Base-by-base conservation (phyloP, 208 protist species). In the Kentomonas sorsogonicus region DNA sequence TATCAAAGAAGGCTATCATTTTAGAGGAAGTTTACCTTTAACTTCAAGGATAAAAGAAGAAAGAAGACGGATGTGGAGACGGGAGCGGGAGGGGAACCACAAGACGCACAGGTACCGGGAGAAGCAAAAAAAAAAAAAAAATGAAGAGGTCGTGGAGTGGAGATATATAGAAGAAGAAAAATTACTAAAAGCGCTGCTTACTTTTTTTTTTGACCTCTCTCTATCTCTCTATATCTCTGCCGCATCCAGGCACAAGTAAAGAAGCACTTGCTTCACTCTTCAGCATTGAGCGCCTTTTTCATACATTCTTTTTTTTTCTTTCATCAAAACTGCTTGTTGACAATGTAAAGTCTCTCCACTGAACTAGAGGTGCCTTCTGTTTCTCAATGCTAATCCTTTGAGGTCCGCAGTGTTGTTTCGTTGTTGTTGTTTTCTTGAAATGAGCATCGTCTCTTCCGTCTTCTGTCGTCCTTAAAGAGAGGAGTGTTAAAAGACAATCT, bases 141-240 rank as follows among this genome's bases (percentile, higher is more conserved):
- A 2, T 36, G 23, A 9, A 2, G 4, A 5, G 27, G 20, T 47
- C 45, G 11, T n/a, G 48, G 13, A 38, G 7, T 3, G 1, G 25
- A 0, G 18, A 22, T 31, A 18, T 58, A 20, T 15, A 45, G 20
- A 11, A 34, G 36, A 41, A 55, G 16, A 55, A 54, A 41, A 46
- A 27, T 39, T 23, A 22, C n/a, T 33, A n/a, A n/a, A n/a, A n/a
- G n/a, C n/a, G n/a, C n/a, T 9, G 9, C 11, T 45, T 44, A 15
- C 38, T 48, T 53, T 40, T 39, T 30, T 52, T 56, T 70, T 63
- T n/a, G n/a, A n/a, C n/a, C n/a, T n/a, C n/a, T 44, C 11, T 63
- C 47, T 62, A 39, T 59, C 5, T 27, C 18, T 22, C 23, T 54
- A 23, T 10, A 18, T 45, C 16, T 40, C 22, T 36, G n/a, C 25